phyloP scores from a whole-genome alignment of 805 yeast genomes.

The Lipomyces chichibuensis region DNA sequence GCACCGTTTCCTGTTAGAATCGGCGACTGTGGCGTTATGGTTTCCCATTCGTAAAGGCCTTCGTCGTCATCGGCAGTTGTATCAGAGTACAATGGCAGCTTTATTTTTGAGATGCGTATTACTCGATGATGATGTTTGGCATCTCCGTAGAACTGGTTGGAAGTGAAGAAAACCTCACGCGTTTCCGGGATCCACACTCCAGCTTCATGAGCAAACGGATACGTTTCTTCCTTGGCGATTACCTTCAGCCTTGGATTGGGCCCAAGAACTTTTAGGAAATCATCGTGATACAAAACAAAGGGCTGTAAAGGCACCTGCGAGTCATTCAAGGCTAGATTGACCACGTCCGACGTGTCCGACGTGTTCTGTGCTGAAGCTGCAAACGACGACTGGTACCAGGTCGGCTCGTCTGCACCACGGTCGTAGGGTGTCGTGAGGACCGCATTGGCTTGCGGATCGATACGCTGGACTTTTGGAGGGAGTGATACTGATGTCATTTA shows the following conservation, averaged over 20 bases:
- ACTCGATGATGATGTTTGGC: constrained; percentile 12
- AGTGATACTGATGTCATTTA: neutral
- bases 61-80: constrained; percentile 8
- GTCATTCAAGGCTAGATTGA: neutral
- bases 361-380: neutral
- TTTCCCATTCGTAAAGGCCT: constrained; percentile 29
- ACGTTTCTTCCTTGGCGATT: constrained; percentile 27
- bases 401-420: neutral
- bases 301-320: constrained; percentile 11
- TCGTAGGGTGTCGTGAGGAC: constrained; percentile 1
- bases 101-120: constrained; percentile 28
- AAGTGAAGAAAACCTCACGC: constrained; percentile 38
- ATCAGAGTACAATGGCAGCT: constrained; percentile 20
- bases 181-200: constrained; percentile 38
- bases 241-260: constrained; percentile 23
- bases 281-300: constrained; percentile 28
- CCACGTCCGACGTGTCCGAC: neutral
- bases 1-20: constrained; percentile 37
- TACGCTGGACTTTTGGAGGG: neutral
- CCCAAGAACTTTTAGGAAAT: constrained; percentile 33
- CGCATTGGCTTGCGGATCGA: constrained; percentile 1
- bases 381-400: neutral
- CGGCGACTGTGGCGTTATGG: constrained; percentile 33
- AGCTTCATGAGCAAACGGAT: constrained; percentile 40
- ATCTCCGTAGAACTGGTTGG: constrained; percentile 32